Evolutionary conservation across 2,329 filamentous ascomycete species (phyloP).

Genomic region (Magnaporthiopsis incrustans): DNA sequence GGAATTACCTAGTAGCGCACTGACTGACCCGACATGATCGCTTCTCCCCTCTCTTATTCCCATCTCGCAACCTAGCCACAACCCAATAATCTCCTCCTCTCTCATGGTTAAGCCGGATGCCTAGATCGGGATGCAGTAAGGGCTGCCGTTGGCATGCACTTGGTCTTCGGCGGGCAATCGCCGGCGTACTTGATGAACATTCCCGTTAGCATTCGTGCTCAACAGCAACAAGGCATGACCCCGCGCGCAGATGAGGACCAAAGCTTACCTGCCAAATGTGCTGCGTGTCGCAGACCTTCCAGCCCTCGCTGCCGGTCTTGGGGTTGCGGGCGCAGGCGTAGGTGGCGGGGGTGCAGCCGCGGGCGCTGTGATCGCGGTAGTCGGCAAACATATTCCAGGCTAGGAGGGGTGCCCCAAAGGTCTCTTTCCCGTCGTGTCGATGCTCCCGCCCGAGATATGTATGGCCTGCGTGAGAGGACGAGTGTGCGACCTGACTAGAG

Average conservation of each 20-base stretch:
- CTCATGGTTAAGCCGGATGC: background rate
- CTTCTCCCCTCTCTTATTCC: too few relatives aligned
- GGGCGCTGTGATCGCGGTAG: background rate
- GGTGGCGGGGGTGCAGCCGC: constrained; percentile 14
- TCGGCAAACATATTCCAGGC: background rate
- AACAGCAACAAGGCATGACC: too few relatives aligned
- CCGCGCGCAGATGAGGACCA: too few relatives aligned
- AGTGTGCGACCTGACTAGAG: background rate
- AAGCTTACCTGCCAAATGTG: background rate
- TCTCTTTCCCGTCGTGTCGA: background rate
- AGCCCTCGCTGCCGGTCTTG: constrained; percentile 11
- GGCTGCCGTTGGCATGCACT: constrained; percentile 16
- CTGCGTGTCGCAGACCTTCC: constrained; percentile 15
- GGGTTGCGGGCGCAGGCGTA: constrained; percentile 14
- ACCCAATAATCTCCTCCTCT: background rate
- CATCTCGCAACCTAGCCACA: background rate
- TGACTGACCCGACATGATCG: too few relatives aligned
- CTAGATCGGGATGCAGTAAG: constrained; percentile 16
- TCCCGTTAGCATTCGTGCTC: too few relatives aligned
- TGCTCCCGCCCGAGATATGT: background rate
- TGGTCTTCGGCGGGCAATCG: constrained; percentile 11
- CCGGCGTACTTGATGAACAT: constrained; percentile 12
- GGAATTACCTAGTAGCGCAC: background rate
- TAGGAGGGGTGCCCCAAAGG: too few relatives aligned
- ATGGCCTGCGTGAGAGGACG: background rate